Evolutionary conservation across 2,329 filamentous ascomycete genomes (phyloP).

Genomic region (Pseudocercospora fuligena): DNA sequence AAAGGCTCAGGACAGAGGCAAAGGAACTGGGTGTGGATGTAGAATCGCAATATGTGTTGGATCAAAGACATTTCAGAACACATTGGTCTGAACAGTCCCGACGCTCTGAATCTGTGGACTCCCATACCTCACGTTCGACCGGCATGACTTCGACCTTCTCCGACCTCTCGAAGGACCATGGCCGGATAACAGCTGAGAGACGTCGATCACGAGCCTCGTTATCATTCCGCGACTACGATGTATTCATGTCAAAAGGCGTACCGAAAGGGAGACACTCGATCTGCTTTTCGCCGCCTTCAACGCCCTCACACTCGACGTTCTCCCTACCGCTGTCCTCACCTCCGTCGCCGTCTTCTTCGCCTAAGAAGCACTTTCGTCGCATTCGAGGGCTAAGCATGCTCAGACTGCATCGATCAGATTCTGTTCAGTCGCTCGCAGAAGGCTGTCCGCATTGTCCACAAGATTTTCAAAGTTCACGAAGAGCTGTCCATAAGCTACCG

Average conservation of each 20-base stretch:
- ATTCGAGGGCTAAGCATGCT: constrained; percentile 42
- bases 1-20: constrained; percentile 34
- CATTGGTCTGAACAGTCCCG: constrained; percentile 30
- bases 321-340: constrained; percentile 38
- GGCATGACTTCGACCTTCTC: constrained; percentile 42
- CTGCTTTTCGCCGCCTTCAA: constrained; percentile 37
- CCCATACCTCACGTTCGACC: constrained; percentile 41
- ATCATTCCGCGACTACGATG: constrained; percentile 43
- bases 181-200: constrained; percentile 11
- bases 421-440: constrained; percentile 31
- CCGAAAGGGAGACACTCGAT: constrained; percentile 34
- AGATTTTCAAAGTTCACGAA: constrained; percentile 31
- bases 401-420: constrained; percentile 34
- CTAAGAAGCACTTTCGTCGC: constrained; percentile 40
- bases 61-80: constrained; percentile 15
- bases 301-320: constrained; percentile 39
- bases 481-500: constrained; percentile 40
- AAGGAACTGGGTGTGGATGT: constrained; percentile 35
- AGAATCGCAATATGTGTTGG: constrained; percentile 20
- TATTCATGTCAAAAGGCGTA: constrained; percentile 36
- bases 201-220: constrained; percentile 34
- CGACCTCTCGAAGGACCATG: constrained; percentile 38
- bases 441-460: constrained; percentile 42
- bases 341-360: constrained; percentile 32
- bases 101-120: constrained; percentile 40